A percentile compares a stretch with the other conserved stretches of the same genome.
These are phyloP conservation scores for Cucurbitaria berberidis DNA, from an alignment of 2,329 filamentous ascomycete genomes.

Conservation along the genomic window DNA sequence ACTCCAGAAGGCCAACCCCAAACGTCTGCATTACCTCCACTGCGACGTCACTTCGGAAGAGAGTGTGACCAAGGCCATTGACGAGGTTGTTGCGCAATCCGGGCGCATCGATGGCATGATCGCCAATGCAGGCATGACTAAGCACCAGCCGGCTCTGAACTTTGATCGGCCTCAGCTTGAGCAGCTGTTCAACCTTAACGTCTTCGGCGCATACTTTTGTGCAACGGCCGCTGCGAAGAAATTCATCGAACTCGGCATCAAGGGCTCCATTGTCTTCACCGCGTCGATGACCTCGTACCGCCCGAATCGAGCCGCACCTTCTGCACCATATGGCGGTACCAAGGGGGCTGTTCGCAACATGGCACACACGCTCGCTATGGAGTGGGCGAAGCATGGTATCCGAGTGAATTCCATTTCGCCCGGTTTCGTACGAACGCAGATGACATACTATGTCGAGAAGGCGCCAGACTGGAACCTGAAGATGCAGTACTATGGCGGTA, in stretches of 20 bases:
- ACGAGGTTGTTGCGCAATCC: constrained; percentile 55
- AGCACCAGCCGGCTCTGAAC: constrained; percentile 59
- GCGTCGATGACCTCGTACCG: constrained; percentile 59
- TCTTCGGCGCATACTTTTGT: constrained; percentile 55
- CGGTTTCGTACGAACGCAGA: constrained; percentile 81
- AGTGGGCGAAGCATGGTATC: constrained; percentile 83
- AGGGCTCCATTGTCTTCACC: constrained; percentile 58
- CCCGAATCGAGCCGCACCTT: constrained; percentile 59
- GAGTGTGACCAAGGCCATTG: constrained; percentile 54
- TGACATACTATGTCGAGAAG: constrained; percentile 59
- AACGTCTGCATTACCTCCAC: constrained; percentile 53
- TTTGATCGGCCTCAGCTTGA: constrained; percentile 59
- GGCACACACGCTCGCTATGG: constrained; percentile 69
- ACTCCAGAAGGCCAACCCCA: constrained; percentile 51
- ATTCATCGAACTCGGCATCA: constrained; percentile 55
- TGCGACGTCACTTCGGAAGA: constrained; percentile 59
- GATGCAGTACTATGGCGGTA: constrained; percentile 62
- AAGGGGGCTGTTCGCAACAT: constrained; percentile 54
- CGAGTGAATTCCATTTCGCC: constrained; percentile 85
- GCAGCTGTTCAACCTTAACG: constrained; percentile 57
- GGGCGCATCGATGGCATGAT: constrained; percentile 60
- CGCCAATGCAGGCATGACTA: constrained; percentile 59
- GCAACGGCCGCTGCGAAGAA: constrained; percentile 55
- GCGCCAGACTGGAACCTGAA: constrained; percentile 60
- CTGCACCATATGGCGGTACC: constrained; percentile 55